phyloP scores from a whole-genome alignment of 257 asterid genomes.

The Capsicum chinense region DNA sequence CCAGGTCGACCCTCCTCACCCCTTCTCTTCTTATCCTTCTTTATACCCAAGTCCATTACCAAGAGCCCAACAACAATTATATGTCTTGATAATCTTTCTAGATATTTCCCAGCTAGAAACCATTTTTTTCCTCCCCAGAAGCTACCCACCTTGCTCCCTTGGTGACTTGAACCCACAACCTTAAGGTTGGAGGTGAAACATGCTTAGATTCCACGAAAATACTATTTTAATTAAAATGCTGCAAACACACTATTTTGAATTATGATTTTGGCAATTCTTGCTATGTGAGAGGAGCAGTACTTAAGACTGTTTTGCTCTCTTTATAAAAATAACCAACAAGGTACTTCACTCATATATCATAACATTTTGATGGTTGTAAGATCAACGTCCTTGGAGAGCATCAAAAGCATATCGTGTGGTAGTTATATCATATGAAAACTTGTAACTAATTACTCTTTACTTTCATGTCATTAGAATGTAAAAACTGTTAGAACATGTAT shows the following conservation, averaged over 20 bases:
- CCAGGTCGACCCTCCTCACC: no score
- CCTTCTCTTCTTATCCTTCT: no score
- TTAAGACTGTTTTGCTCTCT: no score
- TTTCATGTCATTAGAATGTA: not conserved
- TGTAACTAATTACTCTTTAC: not conserved
- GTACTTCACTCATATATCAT: no score
- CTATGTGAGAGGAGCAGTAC: not conserved
- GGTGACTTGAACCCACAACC: not conserved
- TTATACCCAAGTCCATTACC: no score
- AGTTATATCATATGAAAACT: no score
- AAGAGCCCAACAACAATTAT: not conserved
- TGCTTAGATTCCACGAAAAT: not conserved
- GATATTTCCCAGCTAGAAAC: conserved; percentile 13
- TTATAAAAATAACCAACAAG: no score
- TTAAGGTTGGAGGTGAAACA: not conserved
- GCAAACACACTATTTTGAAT: not conserved
- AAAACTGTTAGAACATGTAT: no score
- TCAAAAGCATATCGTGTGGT: no score
- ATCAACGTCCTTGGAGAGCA: no score
- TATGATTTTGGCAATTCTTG: not conserved
- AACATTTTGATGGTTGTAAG: no score
- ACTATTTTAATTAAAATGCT: not conserved
- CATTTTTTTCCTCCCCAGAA: not conserved
- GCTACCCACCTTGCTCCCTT: not conserved
- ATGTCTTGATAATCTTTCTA: not conserved